Conservation (phyloP, 2,329 filamentous ascomycete species). For the Colletotrichum zoysiae region DNA sequence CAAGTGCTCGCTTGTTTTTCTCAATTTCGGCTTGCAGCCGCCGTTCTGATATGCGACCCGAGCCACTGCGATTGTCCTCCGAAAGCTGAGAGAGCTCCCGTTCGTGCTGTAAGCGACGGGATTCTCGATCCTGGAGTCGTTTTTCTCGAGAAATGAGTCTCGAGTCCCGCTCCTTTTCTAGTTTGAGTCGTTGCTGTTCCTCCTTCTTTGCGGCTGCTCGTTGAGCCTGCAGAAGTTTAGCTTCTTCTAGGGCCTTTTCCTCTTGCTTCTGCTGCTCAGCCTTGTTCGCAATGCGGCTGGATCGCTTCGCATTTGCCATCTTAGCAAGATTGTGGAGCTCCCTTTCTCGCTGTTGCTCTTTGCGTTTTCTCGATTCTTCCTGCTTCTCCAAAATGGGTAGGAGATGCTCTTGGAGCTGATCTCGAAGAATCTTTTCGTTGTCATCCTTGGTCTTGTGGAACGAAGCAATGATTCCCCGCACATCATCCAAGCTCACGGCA, state of each 20-base stretch:
- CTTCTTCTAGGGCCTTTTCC: slow-evolving; percentile 77
- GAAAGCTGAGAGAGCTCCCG: slow-evolving; percentile 85
- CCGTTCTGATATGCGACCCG: slow-evolving; percentile 79
- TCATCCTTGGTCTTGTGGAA: slow-evolving; percentile 83
- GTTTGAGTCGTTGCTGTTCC: slow-evolving; percentile 68
- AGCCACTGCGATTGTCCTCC: slow-evolving; percentile 76
- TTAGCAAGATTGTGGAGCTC: slow-evolving; percentile 87
- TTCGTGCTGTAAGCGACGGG: slow-evolving; percentile 84
- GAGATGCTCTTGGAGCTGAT: slow-evolving; percentile 80
- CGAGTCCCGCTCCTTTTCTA: slow-evolving; percentile 81
- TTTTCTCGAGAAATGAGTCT: slow-evolving; percentile 88
- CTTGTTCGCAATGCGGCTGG: slow-evolving; percentile 87
- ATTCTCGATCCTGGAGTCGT: slow-evolving; percentile 86
- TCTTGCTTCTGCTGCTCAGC: slow-evolving; percentile 82
- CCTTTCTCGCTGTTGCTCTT: slow-evolving; percentile 76
- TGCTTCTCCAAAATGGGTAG: slow-evolving; percentile 87
- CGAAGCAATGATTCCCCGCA: slow-evolving; percentile 76
- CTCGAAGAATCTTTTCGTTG: slow-evolving; percentile 84
- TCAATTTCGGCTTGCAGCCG: slow-evolving; percentile 87
- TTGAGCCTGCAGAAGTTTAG: slow-evolving; percentile 74
- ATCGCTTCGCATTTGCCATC: slow-evolving; percentile 93
- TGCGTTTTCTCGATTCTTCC: slow-evolving; percentile 78
- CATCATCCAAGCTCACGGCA: slow-evolving; percentile 84
- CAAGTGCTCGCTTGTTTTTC: slow-evolving; percentile 80
- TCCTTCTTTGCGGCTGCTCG: slow-evolving; percentile 75